A percentile compares a stretch with the other conserved stretches of the same genome.
Evolutionary conservation across 768 basidiomycete species (phyloP).

Genomic region (Mrakia frigida): DNA sequence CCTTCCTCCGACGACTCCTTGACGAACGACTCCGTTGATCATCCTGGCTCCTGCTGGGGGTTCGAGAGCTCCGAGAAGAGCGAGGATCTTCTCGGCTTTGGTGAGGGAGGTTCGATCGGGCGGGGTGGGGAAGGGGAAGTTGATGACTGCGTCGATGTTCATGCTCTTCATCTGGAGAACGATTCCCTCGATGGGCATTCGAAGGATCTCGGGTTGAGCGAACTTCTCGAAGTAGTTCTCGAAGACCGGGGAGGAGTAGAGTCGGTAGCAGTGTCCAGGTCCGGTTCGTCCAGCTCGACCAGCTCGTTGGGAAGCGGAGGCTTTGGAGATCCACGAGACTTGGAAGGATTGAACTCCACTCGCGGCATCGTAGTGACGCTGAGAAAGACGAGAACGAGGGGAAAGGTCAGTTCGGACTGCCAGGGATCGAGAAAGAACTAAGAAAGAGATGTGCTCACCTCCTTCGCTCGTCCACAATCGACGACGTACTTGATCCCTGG

Average conservation of each 20-base stretch:
- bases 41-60: conserved; percentile 41
- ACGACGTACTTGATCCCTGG: conserved; percentile 97
- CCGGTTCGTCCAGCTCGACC: conserved; percentile 97
- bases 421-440: background rate
- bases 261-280: conserved; percentile 94
- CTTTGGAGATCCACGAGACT: conserved; percentile 90
- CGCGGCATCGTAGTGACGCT: conserved; percentile 75
- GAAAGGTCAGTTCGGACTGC: background rate
- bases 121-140: conserved; percentile 97
- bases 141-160: conserved; percentile 92
- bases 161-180: conserved; percentile 98
- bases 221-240: conserved; percentile 88
- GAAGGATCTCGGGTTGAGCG: conserved; percentile 82
- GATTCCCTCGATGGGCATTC: conserved; percentile 93
- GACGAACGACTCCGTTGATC: conserved; percentile 40
- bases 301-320: conserved; percentile 86
- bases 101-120: conserved; percentile 70
- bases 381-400: conserved; percentile 9
- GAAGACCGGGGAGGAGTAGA: conserved; percentile 91
- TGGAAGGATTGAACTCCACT: conserved; percentile 88
- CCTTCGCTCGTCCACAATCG: conserved; percentile 90
- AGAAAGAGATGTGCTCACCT: conserved; percentile 51
- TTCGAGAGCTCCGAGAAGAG: conserved; percentile 74
- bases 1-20: conserved; percentile 50
- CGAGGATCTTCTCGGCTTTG: conserved; percentile 75